Percentiles rank a stretch among this genome's conserved stretches.
phyloP scores from a whole-genome alignment of 805 yeast species.

The Starmerella floricola region DNA sequence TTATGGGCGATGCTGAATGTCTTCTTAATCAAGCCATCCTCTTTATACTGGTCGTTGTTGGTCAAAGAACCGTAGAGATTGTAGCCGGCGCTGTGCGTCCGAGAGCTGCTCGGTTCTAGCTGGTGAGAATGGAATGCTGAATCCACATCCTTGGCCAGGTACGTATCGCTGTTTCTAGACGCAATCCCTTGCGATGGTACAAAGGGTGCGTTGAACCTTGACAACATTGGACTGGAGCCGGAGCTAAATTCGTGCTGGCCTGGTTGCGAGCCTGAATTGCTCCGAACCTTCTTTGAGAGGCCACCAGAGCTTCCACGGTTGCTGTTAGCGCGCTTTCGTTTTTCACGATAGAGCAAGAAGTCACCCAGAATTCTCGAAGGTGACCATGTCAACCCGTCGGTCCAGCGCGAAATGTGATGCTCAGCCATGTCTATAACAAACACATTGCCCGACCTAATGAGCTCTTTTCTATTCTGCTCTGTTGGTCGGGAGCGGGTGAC shows the following conservation, averaged over 20 bases:
- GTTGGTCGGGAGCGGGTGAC: constrained; percentile 69
- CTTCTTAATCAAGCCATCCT: constrained; percentile 68
- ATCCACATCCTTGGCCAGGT: too few relatives aligned
- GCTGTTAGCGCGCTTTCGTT: constrained; percentile 29
- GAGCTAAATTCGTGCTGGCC: too few relatives aligned
- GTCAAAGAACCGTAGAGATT: constrained; percentile 44
- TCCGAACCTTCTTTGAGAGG: constrained; percentile 7
- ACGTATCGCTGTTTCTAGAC: not conserved
- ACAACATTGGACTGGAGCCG: too few relatives aligned
- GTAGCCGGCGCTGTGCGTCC: constrained; percentile 9
- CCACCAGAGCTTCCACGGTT: constrained; percentile 11
- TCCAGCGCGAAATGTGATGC: constrained; percentile 85
- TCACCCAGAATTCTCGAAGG: constrained; percentile 81
- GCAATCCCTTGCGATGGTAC: not conserved
- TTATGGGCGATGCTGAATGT: constrained; percentile 44
- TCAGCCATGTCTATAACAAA: constrained; percentile 76
- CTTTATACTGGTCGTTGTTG: constrained; percentile 52
- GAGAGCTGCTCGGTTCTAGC: not conserved
- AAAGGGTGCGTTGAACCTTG: too few relatives aligned
- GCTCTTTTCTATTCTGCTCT: constrained; percentile 54
- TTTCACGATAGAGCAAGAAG: constrained; percentile 72
- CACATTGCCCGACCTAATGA: constrained; percentile 65
- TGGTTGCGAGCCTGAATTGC: too few relatives aligned
- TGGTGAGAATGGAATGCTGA: too few relatives aligned
- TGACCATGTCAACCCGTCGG: constrained; percentile 92